Base-by-base conservation (phyloP, 1,284 basidiomycete species). In the Veloporphyrellus conicus region DNA sequence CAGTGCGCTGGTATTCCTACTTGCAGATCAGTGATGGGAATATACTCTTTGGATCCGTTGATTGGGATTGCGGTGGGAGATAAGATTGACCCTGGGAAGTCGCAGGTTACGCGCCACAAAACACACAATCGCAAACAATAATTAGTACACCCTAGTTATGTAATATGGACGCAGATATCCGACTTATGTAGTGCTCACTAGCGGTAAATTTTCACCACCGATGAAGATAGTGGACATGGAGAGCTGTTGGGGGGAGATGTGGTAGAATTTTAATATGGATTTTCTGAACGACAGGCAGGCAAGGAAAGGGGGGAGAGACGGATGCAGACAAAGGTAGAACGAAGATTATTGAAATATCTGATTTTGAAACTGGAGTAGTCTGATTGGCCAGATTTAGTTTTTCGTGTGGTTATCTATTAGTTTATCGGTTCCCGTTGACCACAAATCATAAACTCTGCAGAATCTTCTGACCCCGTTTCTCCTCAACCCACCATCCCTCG, bases 331-430 rank as follows among this genome's bases (percentile, higher is more conserved):
- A 32, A 32, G 40, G 25, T 16, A 23, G 33, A 32, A 29, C 20
- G 53, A 52, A 28, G 50, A 59, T 52, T 50, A 57, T 45, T 61
- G 43, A 41, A 54, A 57, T 55, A 60, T 35, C 20, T 43, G 41
- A 46, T 57, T 58, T 54, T 51, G 53, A 59, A 69, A 71, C 55
- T 44, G 28, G 16, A 54, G 54, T 57, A 57, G 60, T 61, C 65
- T 69, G 69, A 71, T 69, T 69, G 69, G 68, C 53, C 53, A 44
- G 54, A 55, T 66, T 66, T 55, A 59, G 54, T 59, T 61, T 58
- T 52, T 47, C n/a, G 43, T 57, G 55, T 53, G 52, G 66, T 63
- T 65, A 68, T 68, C 63, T 68, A 59, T 64, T 67, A 58, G 58
- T 62, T 64, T 65, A 62, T 69, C 61, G 59, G 61, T 62, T 63